Evolutionary conservation across 441 rosid genomes (phyloP), one percentile per base, ranked within the genome.

Genomic region (Euphorbia corollata): DNA sequence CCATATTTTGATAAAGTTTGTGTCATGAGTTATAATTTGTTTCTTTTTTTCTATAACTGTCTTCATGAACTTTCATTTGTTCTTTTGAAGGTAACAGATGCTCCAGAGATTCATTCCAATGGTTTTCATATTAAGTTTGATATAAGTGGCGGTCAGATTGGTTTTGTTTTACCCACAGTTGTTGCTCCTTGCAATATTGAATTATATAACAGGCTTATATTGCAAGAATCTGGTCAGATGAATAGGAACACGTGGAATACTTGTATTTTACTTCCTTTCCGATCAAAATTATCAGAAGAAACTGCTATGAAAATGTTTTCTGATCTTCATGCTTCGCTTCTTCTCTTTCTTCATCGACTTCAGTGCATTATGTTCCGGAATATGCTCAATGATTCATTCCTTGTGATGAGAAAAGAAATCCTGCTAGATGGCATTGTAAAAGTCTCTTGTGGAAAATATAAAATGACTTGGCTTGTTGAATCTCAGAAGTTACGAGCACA

Each of bases 91-190:
- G 86, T 95, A 68, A 90, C 98, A 51, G 86, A 95, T 84, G 87
- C 97, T 74, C 99, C 99, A n/a, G 96, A 95, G 87, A 91, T 95
- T 74, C 99, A 95, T 81, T 95, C 99, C 63, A 95, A 91, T 78
- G 99, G 98, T 66, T 91, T 88, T 81, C 99, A 95, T 77, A 77
- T 95, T 73, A 91, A 90, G 81, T 95, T 95, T 78, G 99, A 95
- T 81, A 86, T 87, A 73, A 87, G 89, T 63, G 90, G 87, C 68
- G 99, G 98, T 73, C 96, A 90, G 82, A 95, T 95, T 77, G 98
- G 99, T 67, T 95, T 91, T 76, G 90, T 95, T 74, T 79, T 95
- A 81, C 99, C 99, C 27, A 87, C 98, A 54, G 72, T 75, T 59
- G 78, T 95, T 59, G 86, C 96, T 81, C 82, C 97, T 68, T 87